These are phyloP conservation scores for Emericellopsis cladophorae DNA, from an alignment of 2,329 filamentous ascomycete genomes.

Conservation along the genomic window DNA sequence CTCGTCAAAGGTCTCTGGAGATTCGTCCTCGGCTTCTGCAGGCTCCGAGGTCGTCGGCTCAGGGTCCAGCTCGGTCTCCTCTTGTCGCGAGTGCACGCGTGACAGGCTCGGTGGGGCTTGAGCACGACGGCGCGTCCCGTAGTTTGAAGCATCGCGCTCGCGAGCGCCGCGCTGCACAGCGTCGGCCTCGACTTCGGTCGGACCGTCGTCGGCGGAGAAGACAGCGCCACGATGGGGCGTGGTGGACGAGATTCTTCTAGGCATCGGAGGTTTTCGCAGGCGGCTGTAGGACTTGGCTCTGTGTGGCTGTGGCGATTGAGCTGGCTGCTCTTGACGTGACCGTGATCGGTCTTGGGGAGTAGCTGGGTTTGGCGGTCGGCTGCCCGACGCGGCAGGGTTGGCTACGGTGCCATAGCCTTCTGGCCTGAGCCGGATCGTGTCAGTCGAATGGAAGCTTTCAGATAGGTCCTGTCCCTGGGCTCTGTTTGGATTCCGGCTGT, in stretches of 20 bases:
- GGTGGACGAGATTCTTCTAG: slow-evolving; percentile 63
- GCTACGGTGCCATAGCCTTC: slow-evolving; percentile 41
- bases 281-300: slow-evolving; percentile 33
- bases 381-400: not conserved
- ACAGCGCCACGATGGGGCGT: slow-evolving; percentile 71
- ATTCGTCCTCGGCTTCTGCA: slow-evolving; percentile 2
- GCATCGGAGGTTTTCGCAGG: slow-evolving; percentile 59
- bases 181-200: slow-evolving; percentile 66
- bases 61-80: slow-evolving; percentile 8
- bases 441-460: slow-evolving; percentile 45
- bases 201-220: slow-evolving; percentile 85
- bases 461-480: slow-evolving; percentile 30
- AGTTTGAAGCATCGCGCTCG: slow-evolving; percentile 21
- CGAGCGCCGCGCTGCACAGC: slow-evolving; percentile 24
- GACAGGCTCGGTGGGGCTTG: slow-evolving; percentile 21
- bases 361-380: not conserved
- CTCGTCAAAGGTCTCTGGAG: not conserved
- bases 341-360: slow-evolving; percentile 1
- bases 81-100: slow-evolving; percentile 26
- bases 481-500: slow-evolving; percentile 27
- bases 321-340: slow-evolving; percentile 12
- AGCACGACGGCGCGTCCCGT: slow-evolving; percentile 19
- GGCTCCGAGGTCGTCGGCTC: slow-evolving; percentile 3
- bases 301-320: slow-evolving; percentile 25
- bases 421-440: slow-evolving; percentile 45